These are phyloP conservation scores for Aspergillus arachidicola DNA, from an alignment of 2,329 filamentous ascomycete genomes.

Conservation along the genomic window DNA sequence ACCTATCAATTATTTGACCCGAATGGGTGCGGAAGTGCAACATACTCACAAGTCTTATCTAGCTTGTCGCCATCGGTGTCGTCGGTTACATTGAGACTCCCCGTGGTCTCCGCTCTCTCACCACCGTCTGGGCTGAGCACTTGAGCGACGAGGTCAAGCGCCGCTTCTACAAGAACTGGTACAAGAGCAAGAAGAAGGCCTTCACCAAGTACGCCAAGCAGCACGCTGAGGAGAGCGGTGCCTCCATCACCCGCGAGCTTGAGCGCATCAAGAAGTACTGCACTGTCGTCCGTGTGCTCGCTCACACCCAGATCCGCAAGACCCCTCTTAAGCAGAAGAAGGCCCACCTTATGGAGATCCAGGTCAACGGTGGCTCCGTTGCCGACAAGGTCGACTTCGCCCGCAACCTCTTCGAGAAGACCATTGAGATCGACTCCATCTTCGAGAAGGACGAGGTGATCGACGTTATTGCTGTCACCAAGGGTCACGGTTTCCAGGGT, in stretches of 20 bases:
- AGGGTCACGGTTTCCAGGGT: constrained; percentile 98
- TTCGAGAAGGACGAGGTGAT: constrained; percentile 99
- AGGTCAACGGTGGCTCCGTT: constrained; percentile 96
- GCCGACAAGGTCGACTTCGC: constrained; percentile 97
- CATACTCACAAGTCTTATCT: constrained; percentile 32
- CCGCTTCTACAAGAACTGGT: constrained; percentile 99
- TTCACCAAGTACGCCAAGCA: constrained; percentile 99
- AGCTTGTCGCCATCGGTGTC: constrained; percentile 99
- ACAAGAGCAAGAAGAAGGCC: constrained; percentile 99
- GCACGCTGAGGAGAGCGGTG: constrained; percentile 90
- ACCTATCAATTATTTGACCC: not conserved
- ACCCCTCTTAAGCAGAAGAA: constrained; percentile 99
- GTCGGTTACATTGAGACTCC: constrained; percentile 99
- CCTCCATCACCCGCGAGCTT: constrained; percentile 92
- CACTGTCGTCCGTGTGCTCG: constrained; percentile 97
- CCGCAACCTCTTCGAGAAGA: constrained; percentile 98
- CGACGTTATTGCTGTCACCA: constrained; percentile 98
- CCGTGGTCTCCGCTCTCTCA: constrained; percentile 97
- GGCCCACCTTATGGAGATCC: constrained; percentile 99
- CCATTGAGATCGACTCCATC: constrained; percentile 86
- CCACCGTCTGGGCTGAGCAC: constrained; percentile 99
- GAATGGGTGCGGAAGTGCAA: not conserved
- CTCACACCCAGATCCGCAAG: constrained; percentile 99
- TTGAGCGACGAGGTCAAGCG: constrained; percentile 98
- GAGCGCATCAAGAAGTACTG: constrained; percentile 99